Evolutionary conservation across 495 filamentous ascomycete species (phyloP).

Genomic region (Penicillium parvum): DNA sequence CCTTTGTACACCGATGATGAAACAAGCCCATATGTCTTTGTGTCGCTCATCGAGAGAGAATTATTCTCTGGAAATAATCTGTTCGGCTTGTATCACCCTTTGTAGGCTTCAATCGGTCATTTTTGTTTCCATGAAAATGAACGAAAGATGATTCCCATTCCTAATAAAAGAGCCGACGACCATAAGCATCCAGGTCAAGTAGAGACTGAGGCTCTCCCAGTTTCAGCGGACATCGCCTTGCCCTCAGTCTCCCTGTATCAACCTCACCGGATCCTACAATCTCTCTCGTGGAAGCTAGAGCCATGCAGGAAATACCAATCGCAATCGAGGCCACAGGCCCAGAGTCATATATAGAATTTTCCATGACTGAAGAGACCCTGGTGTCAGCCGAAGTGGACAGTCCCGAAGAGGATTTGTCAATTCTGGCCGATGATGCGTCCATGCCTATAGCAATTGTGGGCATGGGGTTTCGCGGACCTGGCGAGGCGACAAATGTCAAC

Average conservation of each 20-base stretch:
- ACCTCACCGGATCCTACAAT: too few species aligned
- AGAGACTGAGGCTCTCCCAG: too few species aligned
- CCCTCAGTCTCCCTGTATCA: too few species aligned
- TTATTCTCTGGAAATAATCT: neutral
- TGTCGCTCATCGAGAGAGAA: neutral
- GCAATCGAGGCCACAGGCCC: neutral
- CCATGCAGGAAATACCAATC: neutral
- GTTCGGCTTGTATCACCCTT: neutral
- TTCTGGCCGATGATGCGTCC: constrained; percentile 9
- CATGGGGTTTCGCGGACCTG: constrained; percentile 57
- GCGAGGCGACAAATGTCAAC: constrained; percentile 44
- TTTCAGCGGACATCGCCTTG: too few species aligned
- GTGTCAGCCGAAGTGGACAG: too few species aligned
- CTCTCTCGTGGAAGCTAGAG: too few species aligned
- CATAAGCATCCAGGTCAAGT: too few species aligned
- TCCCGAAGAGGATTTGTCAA: constrained; percentile 4
- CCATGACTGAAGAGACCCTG: neutral
- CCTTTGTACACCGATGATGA: neutral
- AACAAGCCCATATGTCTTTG: neutral
- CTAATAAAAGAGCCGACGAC: too few species aligned
- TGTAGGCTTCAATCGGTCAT: neutral
- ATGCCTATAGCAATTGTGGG: constrained; percentile 61
- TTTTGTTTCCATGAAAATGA: neutral
- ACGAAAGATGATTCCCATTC: neutral
- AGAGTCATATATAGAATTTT: neutral